phyloP scores from a whole-genome alignment of 2,329 filamentous ascomycete genomes.

The Arthrocladium fulminans region DNA sequence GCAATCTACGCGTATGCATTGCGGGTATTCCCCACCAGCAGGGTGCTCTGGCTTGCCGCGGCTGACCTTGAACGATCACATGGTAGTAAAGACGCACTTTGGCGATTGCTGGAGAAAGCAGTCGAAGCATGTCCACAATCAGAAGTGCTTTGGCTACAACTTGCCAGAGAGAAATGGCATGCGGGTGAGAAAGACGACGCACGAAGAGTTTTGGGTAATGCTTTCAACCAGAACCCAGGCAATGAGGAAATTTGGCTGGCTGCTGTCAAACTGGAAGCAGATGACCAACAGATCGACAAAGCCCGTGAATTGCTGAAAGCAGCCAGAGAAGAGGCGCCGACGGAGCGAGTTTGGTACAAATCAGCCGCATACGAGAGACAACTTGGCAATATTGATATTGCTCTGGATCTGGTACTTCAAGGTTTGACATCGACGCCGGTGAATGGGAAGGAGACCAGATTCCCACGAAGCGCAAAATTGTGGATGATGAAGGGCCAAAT shows the following conservation, averaged over 20 bases:
- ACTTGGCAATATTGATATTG: slow-evolving; percentile 65
- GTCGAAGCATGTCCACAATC: slow-evolving; percentile 87
- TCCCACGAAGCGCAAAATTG: slow-evolving; percentile 76
- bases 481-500: slow-evolving; percentile 99
- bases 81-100: slow-evolving; percentile 71
- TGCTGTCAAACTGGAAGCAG: slow-evolving; percentile 90
- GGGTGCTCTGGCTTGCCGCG: slow-evolving; percentile 80
- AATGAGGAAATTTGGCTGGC: slow-evolving; percentile 98
- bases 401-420: slow-evolving; percentile 78
- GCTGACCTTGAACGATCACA: slow-evolving; percentile 87
- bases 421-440: slow-evolving; percentile 36
- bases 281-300: slow-evolving; percentile 72
- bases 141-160: slow-evolving; percentile 89
- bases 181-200: slow-evolving; percentile 80
- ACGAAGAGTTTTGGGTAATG: slow-evolving; percentile 71
- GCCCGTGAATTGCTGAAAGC: slow-evolving; percentile 73
- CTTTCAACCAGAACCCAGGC: slow-evolving; percentile 90
- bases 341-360: slow-evolving; percentile 95
- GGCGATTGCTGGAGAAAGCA: slow-evolving; percentile 80
- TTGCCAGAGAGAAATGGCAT: slow-evolving; percentile 91
- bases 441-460: slow-evolving; percentile 55
- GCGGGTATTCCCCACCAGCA: slow-evolving; percentile 79
- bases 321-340: slow-evolving; percentile 80
- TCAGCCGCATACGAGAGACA: slow-evolving; percentile 89
- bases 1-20: slow-evolving; percentile 90